Conservation (phyloP, 1,284 basidiomycete species). For the Phellopilus nigrolimitatus region DNA sequence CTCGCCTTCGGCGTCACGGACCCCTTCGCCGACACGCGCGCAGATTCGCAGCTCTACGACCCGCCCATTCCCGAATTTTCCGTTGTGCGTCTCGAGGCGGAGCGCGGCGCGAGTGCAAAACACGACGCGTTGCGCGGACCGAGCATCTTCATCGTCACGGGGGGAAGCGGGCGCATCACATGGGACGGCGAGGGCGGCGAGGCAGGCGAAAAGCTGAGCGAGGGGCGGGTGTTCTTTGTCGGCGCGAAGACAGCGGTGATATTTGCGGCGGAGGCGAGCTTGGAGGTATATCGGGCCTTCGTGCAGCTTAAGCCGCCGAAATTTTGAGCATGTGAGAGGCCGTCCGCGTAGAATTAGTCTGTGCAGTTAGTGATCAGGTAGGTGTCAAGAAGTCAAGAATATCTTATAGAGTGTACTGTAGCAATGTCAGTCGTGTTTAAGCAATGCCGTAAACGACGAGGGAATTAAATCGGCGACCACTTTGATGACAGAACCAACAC, state of each 20-base stretch:
- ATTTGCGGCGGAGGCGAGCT: constrained; percentile 37
- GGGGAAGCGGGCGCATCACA: constrained; percentile 52
- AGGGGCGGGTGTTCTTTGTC: constrained; percentile 83
- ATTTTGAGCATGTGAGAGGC: not conserved
- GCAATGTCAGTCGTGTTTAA: not conserved
- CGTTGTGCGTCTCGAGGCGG: constrained; percentile 55
- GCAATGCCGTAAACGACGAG: too few species aligned
- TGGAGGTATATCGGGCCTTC: constrained; percentile 76
- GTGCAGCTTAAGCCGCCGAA: constrained; percentile 38
- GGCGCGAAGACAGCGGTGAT: constrained; percentile 64
- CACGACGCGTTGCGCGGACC: constrained; percentile 75
- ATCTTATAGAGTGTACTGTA: not conserved
- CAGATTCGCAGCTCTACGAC: constrained; percentile 65
- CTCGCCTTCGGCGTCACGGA: constrained; percentile 37
- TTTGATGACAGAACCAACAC: too few species aligned
- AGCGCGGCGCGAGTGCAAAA: constrained; percentile 39
- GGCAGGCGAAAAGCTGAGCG: constrained; percentile 42
- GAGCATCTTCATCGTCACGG: constrained; percentile 76
- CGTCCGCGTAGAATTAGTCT: too few species aligned
- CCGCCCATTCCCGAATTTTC: constrained; percentile 95
- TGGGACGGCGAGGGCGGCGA: constrained; percentile 41
- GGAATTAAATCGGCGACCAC: not conserved
- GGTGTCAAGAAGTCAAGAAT: too few species aligned
- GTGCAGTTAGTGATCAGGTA: too few species aligned
- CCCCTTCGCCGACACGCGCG: constrained; percentile 22